Base-by-base conservation (phyloP, 768 basidiomycete species). In the Boletus rubroflammeus region DNA sequence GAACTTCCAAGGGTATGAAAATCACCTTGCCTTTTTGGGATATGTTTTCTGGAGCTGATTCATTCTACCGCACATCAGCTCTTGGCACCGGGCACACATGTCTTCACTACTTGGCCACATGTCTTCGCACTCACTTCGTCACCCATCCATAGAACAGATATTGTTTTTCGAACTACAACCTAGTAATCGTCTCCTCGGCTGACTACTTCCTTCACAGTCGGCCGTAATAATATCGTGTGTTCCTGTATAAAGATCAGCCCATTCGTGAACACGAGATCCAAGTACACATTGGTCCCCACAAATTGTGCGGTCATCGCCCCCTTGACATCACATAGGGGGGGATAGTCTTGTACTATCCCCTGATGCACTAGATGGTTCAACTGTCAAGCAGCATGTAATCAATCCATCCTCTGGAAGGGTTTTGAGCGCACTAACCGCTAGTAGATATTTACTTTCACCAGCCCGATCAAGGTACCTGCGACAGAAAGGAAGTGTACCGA, bases 291-390 rank as follows among this genome's bases (percentile, higher is more conserved):
- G n/a, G 35, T 45, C 75, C 84, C 57, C 62, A 90, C 88, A 69
- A 88, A 90, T 76, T 98, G 96, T 10, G 96, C 96, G 0, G 95
- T 97, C 92, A 95, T 97, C 2, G 86, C 82, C 38, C 85, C 94
- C 47, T 74, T 76, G 50, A 83, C 81, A 69, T 98, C 97, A 61
- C 84, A 88, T 35, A 99, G 76, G 0, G 97, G 97, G 10, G 93
- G 97, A 69, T 98, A 98, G 58, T 88, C 91, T 59, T 86, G 83
- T 2, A 99, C 93, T 50, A 98, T 84, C 1, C 87, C 89, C 71
- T 93, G 88, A 40, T 80, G 74, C 26, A 99, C 97, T 7, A 98
- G 78, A 59, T 96, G 83, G 62, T 94, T 95, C 46, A 98, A 76
- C 93, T 95, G 62, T 36, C 48, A 51, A 50, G 49, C 8, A 21